phyloP scores from a whole-genome alignment of 345 rosid species.

The Camelina neglecta region DNA sequence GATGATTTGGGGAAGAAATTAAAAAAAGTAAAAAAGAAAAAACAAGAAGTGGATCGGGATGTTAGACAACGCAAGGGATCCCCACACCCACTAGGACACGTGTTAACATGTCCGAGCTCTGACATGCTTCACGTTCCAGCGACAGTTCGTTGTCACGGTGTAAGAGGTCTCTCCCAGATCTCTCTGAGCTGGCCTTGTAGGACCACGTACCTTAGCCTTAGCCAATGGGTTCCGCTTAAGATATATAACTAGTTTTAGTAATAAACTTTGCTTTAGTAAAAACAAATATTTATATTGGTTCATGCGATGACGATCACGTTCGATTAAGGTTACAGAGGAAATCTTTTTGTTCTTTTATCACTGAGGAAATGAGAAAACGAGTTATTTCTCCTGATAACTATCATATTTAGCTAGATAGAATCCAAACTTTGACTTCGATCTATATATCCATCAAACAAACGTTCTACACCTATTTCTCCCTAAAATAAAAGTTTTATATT shows the following conservation, averaged over 20 bases:
- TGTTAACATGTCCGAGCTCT: constrained; percentile 34
- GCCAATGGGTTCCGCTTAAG: constrained; percentile 7
- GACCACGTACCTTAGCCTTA: constrained; percentile 24
- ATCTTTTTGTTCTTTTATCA: too few species aligned
- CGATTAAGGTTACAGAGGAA: constrained; percentile 3
- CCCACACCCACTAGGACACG: constrained; percentile 40
- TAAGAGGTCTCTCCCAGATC: constrained; percentile 14
- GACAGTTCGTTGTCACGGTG: constrained; percentile 22
- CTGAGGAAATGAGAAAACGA: too few species aligned
- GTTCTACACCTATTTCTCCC: too few species aligned
- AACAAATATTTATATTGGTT: background rate
- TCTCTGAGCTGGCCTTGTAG: constrained; percentile 32
- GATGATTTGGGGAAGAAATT: constrained; percentile 1
- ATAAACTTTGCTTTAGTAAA: background rate
- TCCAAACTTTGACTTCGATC: too few species aligned
- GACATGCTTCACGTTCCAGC: constrained; percentile 45
- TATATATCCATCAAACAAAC: too few species aligned
- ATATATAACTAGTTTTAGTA: background rate
- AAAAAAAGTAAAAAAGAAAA: too few species aligned
- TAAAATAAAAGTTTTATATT: too few species aligned
- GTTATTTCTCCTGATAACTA: too few species aligned
- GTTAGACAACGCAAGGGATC: constrained; percentile 26
- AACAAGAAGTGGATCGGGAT: constrained; percentile 3
- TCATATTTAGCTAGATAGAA: too few species aligned
- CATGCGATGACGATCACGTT: constrained; percentile 18